Evolutionary conservation across 805 yeast species (phyloP).

Genomic region (Candida palmyrensis): DNA sequence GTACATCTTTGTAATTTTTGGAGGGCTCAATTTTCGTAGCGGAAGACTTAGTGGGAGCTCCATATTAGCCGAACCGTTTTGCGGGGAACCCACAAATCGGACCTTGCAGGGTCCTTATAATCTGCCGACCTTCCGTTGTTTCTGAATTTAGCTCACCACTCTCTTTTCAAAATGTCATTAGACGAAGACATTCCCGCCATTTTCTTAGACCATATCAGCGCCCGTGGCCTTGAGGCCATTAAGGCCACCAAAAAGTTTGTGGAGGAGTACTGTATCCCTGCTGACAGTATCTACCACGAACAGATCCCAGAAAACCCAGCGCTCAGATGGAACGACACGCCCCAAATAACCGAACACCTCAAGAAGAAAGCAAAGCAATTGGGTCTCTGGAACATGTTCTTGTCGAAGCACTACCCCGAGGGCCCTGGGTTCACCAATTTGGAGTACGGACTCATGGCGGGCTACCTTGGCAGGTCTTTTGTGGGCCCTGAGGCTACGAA

Average conservation of each 20-base stretch:
- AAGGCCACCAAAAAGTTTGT: conserved; percentile 45
- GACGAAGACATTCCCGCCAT: conserved; percentile 37
- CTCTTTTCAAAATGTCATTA: conserved; percentile 10
- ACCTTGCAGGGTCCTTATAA: no score
- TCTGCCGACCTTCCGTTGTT: no score
- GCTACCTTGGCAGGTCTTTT: conserved; percentile 50
- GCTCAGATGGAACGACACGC: conserved; percentile 43
- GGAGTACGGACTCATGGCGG: conserved; percentile 64
- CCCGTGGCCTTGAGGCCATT: conserved; percentile 33
- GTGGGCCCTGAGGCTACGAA: conserved; percentile 58
- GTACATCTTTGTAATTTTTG: not conserved
- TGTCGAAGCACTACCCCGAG: conserved; percentile 42
- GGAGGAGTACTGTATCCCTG: conserved; percentile 53
- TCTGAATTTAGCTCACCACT: no score
- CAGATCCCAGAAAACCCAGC: conserved; percentile 37
- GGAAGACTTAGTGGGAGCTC: no score
- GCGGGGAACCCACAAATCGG: no score
- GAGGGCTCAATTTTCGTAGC: no score
- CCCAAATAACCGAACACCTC: conserved; percentile 45
- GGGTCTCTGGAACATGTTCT: conserved; percentile 60
- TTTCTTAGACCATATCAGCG: conserved; percentile 30
- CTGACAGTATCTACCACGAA: conserved; percentile 38
- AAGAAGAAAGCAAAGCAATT: conserved; percentile 46
- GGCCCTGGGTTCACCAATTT: conserved; percentile 58
- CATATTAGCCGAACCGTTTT: no score